Evolutionary conservation across 139 green algal species (phyloP), one percentile per base, ranked within the genome.

Genomic region (Chlamydomonas urium): DNA sequence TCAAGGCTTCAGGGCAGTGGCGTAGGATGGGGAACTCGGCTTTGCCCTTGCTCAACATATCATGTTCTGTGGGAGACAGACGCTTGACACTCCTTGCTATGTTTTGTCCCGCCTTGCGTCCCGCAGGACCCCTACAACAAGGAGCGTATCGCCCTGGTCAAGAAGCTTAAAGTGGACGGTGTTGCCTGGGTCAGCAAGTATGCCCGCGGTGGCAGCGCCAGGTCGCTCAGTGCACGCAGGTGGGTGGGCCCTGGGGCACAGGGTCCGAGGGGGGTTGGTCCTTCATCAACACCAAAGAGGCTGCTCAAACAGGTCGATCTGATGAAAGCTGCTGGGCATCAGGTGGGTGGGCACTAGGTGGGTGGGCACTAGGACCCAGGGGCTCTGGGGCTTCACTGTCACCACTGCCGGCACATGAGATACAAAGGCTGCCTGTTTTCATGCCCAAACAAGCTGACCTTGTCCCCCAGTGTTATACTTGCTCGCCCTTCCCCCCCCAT

Each of bases 101-200:
- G 26, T 48, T 32, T 0, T 36, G 32, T 21, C 6, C 50, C 66
- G 35, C 50, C 36, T 6, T 70, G 26, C 58, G 8, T 0, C 4
- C 17, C 47, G 17, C 67, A 85, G 79, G 75, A 83, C 47, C 69
- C 78, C 28, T 77, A 79, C 29, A 68, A 83, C 73, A 74, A 79
- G 65, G 26, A 1, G 1, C 74, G 79, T n/a, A 47, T 79, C 17
- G 71, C 70, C 4, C 73, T 87, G 35, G 82, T 87, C 61, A 87
- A 87, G 76, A 48, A 23, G 2, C 45, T 87, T 23, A 82, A 82
- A 37, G 32, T 24, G 0, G 78, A 87, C 4, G 73, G 66, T 28
- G 34, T 42, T 0, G 50, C 69, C 29, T 87, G 82, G 79, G 82
- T 85, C 33, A 76, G 57, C 74, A 83, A 83, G 71, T 88, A 88